Evolutionary conservation across 139 green algal species (phyloP), one percentile per base, ranked within the genome.

Genomic region (Axilococcus clingmanii): DNA sequence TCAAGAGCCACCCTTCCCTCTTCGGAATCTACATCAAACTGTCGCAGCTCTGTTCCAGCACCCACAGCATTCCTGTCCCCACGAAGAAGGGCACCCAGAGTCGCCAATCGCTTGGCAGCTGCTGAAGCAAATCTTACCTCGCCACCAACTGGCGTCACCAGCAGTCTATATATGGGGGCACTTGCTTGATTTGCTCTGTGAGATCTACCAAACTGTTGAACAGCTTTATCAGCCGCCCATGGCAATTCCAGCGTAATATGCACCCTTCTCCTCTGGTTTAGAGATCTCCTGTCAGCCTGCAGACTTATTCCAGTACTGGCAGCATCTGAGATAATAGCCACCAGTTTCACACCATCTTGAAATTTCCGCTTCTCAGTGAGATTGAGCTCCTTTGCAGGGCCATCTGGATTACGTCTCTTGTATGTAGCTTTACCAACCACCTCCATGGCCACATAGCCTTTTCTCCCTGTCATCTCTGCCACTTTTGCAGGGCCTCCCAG

Each of bases 261-360:
- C 30, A 81, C 55, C 11, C 85, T 63, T 5, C 82, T 50, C 17
- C 69, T 62, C 49, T 81, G 68, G 50, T 83, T 78, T 14, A 47
- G 7, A 51, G 25, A 32, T 12, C 68, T 33, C 15, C 24, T 53
- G 14, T 62, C 54, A n/a, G 54, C 54, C 31, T 92, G 83, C 53
- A 94, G 58, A 36, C 54, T 76, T 11, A 64, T 55, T 34, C 55
- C 63, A 0, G 85, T 92, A n/a, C 71, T 87, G 9, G 85, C 77
- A 3, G 85, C 85, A 56, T 97, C 89, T 0, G 59, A 83, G 57
- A 97, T 93, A 61, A 97, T 84, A 31, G 90, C 90, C 3, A 97
- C 75, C 3, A 83, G 46, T 64, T 96, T 95, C 7, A 55, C 25
- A 2, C 88, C 90, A 2, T 30, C 11, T 54, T 65, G 65, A 29